These are phyloP conservation scores for Ustilago bromivora DNA, from an alignment of 1,284 basidiomycete genomes.

Conservation along the genomic window DNA sequence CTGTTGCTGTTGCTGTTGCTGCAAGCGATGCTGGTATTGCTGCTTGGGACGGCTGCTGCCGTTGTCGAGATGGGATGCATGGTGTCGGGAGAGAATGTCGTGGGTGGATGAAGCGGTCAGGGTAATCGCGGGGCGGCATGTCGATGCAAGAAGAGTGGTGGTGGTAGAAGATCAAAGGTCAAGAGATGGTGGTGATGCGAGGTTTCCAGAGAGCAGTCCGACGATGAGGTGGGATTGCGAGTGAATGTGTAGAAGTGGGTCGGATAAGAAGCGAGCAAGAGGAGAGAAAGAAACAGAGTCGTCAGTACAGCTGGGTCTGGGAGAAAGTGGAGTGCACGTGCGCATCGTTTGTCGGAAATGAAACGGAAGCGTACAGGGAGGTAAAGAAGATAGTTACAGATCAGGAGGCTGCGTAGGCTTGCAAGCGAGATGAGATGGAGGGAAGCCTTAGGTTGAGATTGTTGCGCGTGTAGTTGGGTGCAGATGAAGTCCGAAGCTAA, in stretches of 20 bases:
- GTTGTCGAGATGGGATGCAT: constrained; percentile 7
- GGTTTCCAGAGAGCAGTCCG: not conserved
- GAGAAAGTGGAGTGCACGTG: not conserved
- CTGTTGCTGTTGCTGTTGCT: not conserved
- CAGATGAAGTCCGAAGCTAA: not conserved
- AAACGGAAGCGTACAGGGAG: constrained; percentile 14
- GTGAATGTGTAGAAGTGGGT: not conserved
- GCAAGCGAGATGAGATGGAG: not conserved
- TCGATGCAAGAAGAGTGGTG: not conserved
- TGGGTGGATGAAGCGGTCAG: constrained; percentile 9
- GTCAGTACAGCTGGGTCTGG: constrained; percentile 1
- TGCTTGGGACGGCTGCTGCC: not conserved
- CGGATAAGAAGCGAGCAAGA: not conserved
- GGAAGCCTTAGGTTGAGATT: constrained; percentile 4
- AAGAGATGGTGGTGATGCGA: not conserved
- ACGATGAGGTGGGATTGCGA: not conserved
- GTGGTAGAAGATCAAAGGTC: not conserved
- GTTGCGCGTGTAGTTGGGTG: not conserved
- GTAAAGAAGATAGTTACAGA: constrained; percentile 3
- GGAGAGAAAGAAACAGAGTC: not conserved
- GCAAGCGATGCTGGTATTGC: not conserved
- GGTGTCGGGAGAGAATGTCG: constrained; percentile 28
- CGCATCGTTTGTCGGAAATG: constrained; percentile 15
- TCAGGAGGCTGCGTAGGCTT: not conserved
- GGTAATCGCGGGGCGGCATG: constrained; percentile 23